These are phyloP conservation scores for Penicillium desertorum DNA, from an alignment of 495 filamentous ascomycete genomes.

Conservation along the genomic window DNA sequence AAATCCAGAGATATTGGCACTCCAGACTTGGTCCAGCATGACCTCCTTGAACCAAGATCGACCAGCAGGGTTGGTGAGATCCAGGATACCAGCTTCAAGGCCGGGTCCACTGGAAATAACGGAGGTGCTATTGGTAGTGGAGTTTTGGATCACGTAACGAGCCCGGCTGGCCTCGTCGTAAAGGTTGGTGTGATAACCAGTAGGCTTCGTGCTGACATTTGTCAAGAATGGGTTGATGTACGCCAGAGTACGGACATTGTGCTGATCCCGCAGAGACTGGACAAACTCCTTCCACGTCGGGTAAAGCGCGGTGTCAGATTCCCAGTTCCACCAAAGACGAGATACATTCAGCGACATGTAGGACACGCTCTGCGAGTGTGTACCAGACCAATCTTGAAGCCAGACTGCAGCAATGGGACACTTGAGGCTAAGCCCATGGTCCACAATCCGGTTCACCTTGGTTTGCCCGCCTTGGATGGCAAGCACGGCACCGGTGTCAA, in stretches of 20 bases:
- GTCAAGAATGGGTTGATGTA: constrained; percentile 32
- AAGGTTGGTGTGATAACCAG: constrained; percentile 22
- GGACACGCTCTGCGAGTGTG: constrained; percentile 26
- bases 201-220: constrained; percentile 29
- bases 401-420: constrained; percentile 28
- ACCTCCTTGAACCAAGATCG: constrained; percentile 26
- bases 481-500: constrained; percentile 23
- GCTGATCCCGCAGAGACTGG: constrained; percentile 24
- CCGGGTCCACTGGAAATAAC: constrained; percentile 29
- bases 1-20: constrained; percentile 27
- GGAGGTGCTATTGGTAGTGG: constrained; percentile 24
- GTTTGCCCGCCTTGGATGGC: constrained; percentile 28
- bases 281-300: constrained; percentile 30
- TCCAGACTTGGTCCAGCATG: constrained; percentile 25
- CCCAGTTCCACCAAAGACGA: constrained; percentile 37
- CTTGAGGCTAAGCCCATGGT: constrained; percentile 15
- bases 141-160: constrained; percentile 26
- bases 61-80: constrained; percentile 25
- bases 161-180: constrained; percentile 21
- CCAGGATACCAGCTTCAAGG: constrained; percentile 27
- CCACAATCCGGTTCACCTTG: constrained; percentile 26
- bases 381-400: constrained; percentile 31
- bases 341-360: constrained; percentile 27
- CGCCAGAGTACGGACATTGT: constrained; percentile 29
- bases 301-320: constrained; percentile 25